These are phyloP conservation scores for Arachis hypogaea DNA, from an alignment of 306 rosid genomes.

Conservation along the genomic window DNA sequence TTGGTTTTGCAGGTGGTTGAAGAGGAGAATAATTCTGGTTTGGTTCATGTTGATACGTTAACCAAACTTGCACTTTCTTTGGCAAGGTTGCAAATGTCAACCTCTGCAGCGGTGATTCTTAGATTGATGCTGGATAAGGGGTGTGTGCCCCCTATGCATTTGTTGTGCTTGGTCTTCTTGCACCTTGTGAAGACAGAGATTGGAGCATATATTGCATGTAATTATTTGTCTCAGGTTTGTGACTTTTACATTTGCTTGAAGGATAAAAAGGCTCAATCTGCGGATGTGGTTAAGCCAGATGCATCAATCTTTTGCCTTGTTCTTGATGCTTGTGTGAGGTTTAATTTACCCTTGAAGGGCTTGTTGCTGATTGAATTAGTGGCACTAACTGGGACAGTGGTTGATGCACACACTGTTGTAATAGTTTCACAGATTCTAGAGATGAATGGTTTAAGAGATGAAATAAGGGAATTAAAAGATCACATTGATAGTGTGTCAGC, in stretches of 20 bases:
- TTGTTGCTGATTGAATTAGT: conserved; percentile 62
- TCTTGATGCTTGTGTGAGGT: conserved; percentile 83
- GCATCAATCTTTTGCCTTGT: conserved; percentile 74
- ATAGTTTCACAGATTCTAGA: conserved; percentile 68
- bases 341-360: conserved; percentile 67
- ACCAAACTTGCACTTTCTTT: conserved; percentile 66
- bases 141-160: conserved; percentile 56
- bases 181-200: conserved; percentile 73
- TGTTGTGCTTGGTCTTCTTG: conserved; percentile 59
- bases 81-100: conserved; percentile 70
- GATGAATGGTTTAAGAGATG: conserved; percentile 79
- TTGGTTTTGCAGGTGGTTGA: conserved; percentile 56
- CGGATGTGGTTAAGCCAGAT: conserved; percentile 51
- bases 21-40: conserved; percentile 51
- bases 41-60: conserved; percentile 61
- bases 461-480: conserved; percentile 60
- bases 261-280: conserved; percentile 44
- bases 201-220: conserved; percentile 68
- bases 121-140: conserved; percentile 58
- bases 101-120: conserved; percentile 55
- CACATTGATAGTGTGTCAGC: conserved; percentile 56
- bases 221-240: conserved; percentile 66
- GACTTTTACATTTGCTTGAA: conserved; percentile 46
- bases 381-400: conserved; percentile 57
- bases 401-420: conserved; percentile 72